A percentile compares a stretch with the other conserved stretches of the same genome.
Conservation (phyloP, 192 early-diverging fungal species). For the Podila horticola region DNA sequence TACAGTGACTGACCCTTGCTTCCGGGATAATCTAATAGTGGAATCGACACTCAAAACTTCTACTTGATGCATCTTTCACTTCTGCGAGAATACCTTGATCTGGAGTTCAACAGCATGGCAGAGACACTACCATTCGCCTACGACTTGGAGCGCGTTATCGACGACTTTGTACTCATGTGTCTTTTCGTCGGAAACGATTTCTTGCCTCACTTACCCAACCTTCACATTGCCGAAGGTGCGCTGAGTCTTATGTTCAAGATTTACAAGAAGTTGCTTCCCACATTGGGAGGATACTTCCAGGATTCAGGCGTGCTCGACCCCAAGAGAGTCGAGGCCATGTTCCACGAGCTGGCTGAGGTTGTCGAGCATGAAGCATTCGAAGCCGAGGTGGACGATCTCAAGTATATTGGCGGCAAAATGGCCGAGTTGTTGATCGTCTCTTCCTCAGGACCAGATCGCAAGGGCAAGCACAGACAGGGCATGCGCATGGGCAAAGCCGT, state of each 20-base stretch:
- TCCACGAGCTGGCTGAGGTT: constrained; percentile 66
- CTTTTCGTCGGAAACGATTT: constrained; percentile 98
- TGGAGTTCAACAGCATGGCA: constrained; percentile 78
- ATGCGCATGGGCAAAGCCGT: constrained; percentile 52
- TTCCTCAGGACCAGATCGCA: constrained; percentile 23
- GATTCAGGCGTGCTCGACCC: constrained; percentile 79
- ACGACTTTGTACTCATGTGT: constrained; percentile 94
- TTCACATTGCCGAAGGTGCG: constrained; percentile 95
- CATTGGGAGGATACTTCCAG: constrained; percentile 89
- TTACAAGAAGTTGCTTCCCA: constrained; percentile 71
- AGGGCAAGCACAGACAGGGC: constrained; percentile 38
- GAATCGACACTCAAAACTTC: constrained; percentile 67
- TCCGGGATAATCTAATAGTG: constrained; percentile 16
- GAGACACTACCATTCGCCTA: constrained; percentile 69
- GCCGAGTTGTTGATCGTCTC: constrained; percentile 41
- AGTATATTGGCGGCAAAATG: constrained; percentile 60
- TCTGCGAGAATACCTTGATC: constrained; percentile 92
- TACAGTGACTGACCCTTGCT: neutral
- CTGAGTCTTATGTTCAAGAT: constrained; percentile 74
- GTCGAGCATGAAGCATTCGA: constrained; percentile 63
- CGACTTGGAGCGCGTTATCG: constrained; percentile 93
- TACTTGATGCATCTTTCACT: constrained; percentile 87
- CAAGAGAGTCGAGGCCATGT: constrained; percentile 67
- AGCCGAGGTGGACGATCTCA: constrained; percentile 54
- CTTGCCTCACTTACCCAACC: constrained; percentile 91